A percentile compares a stretch with the other conserved stretches of the same genome.
Evolutionary conservation across 2,329 filamentous ascomycete species (phyloP).

Genomic region (Cercospora brassicicola): DNA sequence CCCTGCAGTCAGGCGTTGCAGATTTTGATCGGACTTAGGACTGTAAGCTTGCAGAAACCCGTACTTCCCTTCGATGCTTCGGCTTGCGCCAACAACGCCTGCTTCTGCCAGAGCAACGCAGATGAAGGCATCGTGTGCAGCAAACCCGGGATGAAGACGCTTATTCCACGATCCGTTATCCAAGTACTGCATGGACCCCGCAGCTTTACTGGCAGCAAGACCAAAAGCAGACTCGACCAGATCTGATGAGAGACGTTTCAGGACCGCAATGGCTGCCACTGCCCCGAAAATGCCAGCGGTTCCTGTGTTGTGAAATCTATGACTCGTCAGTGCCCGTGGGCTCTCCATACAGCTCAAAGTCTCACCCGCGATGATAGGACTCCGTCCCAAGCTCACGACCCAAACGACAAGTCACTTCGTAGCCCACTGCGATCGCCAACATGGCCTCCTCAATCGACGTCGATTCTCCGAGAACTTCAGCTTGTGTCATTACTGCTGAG

Average conservation of each 20-base stretch:
- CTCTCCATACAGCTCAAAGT: neutral
- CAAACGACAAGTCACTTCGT: constrained; percentile 40
- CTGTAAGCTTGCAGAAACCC: constrained; percentile 37
- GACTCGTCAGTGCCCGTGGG: neutral
- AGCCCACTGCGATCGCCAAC: constrained; percentile 39
- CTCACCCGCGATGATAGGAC: constrained; percentile 35
- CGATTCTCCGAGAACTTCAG: constrained; percentile 31
- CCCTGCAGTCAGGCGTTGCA: constrained; percentile 25
- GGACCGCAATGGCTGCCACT: constrained; percentile 37
- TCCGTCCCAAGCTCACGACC: constrained; percentile 39
- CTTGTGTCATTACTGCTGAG: constrained; percentile 41
- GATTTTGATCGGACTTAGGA: constrained; percentile 28
- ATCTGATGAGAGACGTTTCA: constrained; percentile 32
- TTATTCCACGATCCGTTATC: constrained; percentile 45
- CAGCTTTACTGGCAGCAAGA: constrained; percentile 42
- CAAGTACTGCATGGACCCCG: constrained; percentile 44
- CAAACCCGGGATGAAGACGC: constrained; percentile 43
- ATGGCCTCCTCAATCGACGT: constrained; percentile 33
- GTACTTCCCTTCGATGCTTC: constrained; percentile 34
- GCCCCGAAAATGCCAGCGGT: constrained; percentile 44
- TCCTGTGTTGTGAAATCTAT: constrained; percentile 43
- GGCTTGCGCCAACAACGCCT: constrained; percentile 36
- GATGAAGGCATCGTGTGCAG: constrained; percentile 43
- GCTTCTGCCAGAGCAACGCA: constrained; percentile 41
- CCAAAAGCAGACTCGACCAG: constrained; percentile 41